phyloP scores from a whole-genome alignment of 2,329 filamentous ascomycete species.

The Diaporthe aspalathi region DNA sequence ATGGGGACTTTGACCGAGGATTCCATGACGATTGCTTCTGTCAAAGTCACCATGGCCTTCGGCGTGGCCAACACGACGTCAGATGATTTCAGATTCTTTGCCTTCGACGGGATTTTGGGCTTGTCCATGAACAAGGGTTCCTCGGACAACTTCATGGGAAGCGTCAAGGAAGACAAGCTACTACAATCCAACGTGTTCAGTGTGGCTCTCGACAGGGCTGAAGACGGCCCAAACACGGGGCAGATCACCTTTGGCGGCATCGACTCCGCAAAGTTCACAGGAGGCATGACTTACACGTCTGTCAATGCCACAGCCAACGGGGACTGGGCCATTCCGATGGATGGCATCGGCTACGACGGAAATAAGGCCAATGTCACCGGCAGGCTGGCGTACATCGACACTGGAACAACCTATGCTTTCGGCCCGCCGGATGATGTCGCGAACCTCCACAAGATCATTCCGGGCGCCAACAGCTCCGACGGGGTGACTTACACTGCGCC shows the following conservation, averaged over 20 bases:
- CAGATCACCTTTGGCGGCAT: conserved; percentile 81
- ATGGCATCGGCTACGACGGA: conserved; percentile 72
- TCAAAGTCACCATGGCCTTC: conserved; percentile 74
- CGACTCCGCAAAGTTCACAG: conserved; percentile 74
- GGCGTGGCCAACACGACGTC: conserved; percentile 80
- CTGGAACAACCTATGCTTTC: conserved; percentile 84
- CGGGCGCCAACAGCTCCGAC: conserved; percentile 67
- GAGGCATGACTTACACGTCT: conserved; percentile 74
- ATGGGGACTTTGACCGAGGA: conserved; percentile 75
- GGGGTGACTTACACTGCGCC: conserved; percentile 77
- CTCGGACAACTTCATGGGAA: conserved; percentile 75
- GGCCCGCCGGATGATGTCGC: conserved; percentile 75
- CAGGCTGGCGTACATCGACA: conserved; percentile 79
- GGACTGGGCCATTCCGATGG: conserved; percentile 80
- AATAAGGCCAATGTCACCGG: conserved; percentile 66
- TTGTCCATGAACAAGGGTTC: conserved; percentile 72
- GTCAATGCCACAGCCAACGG: conserved; percentile 61
- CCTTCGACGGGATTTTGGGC: conserved; percentile 89
- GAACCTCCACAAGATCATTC: conserved; percentile 75
- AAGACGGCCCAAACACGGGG: conserved; percentile 76
- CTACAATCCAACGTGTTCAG: conserved; percentile 75
- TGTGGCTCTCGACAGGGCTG: conserved; percentile 75
- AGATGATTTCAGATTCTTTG: conserved; percentile 79
- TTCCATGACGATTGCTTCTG: conserved; percentile 72
- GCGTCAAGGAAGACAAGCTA: conserved; percentile 65